Evolutionary conservation across 441 rosid genomes (phyloP).

Genomic region (Biscutella auriculata): DNA sequence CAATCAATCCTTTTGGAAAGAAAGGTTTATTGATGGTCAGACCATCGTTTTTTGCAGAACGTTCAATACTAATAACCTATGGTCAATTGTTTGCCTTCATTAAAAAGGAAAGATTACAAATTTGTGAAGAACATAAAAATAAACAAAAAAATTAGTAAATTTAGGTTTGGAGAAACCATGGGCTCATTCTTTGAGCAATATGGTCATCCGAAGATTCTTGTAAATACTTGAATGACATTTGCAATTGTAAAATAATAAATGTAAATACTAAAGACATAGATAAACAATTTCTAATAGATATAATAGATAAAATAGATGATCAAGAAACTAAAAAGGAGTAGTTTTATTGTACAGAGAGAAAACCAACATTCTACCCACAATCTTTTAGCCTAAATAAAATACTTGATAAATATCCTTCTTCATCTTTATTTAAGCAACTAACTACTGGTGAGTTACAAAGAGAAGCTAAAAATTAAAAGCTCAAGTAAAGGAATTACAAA

Average conservation of each 20-base stretch:
- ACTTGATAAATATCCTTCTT: background rate
- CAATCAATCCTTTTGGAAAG: no score
- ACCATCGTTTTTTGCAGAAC: no score
- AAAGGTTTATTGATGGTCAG: no score
- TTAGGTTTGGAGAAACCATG: no score
- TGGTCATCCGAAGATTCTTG: background rate
- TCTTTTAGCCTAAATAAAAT: background rate
- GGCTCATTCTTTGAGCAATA: no score
- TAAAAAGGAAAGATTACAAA: no score
- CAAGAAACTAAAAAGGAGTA: background rate
- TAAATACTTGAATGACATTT: background rate
- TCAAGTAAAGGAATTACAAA: no score
- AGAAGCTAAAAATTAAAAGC: background rate
- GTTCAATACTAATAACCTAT: no score
- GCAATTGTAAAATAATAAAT: background rate
- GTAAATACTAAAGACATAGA: background rate
- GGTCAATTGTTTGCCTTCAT: no score
- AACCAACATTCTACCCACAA: background rate
- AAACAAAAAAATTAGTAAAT: no score
- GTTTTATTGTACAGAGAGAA: background rate
- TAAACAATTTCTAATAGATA: background rate
- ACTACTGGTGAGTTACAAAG: background rate
- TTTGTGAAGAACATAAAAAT: background rate
- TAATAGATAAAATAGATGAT: background rate
- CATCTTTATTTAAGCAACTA: background rate